A percentile compares a stretch with the other conserved stretches of the same genome.
Evolutionary conservation across 768 basidiomycete genomes (phyloP).

Genomic region (Pisolithus sp.): DNA sequence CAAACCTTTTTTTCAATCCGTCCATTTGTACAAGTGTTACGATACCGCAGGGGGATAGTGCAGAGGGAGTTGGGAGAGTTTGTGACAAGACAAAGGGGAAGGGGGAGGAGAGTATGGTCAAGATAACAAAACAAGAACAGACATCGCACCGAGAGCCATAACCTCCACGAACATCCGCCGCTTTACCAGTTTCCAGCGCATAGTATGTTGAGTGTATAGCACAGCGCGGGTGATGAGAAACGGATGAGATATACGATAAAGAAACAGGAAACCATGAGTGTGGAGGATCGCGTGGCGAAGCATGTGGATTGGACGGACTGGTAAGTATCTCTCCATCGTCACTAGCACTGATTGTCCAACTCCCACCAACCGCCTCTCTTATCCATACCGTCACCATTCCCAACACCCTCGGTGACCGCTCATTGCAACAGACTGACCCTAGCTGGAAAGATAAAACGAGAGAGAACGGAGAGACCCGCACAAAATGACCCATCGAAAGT

Average conservation of each 20-base stretch:
- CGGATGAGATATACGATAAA: constrained; percentile 2
- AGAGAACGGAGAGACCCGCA: constrained; percentile 25
- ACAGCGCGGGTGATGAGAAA: not conserved
- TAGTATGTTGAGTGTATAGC: not conserved
- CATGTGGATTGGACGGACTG: constrained; percentile 32
- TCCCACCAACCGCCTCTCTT: not conserved
- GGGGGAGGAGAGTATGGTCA: not conserved
- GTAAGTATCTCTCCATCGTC: constrained; percentile 25
- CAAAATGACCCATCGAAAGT: constrained; percentile 19
- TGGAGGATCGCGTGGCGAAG: constrained; percentile 4
- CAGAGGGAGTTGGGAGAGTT: no score
- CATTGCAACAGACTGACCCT: not conserved
- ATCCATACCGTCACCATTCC: not conserved
- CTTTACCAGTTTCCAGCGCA: not conserved
- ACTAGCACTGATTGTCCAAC: not conserved
- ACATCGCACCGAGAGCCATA: not conserved
- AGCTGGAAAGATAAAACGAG: constrained; percentile 15
- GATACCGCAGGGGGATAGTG: constrained; percentile 1
- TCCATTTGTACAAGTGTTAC: constrained; percentile 17
- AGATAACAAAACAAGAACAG: not conserved
- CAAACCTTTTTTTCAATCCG: constrained; percentile 3
- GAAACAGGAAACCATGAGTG: constrained; percentile 16
- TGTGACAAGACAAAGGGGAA: constrained; percentile 17
- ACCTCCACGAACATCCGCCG: not conserved
- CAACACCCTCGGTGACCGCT: no score